phyloP scores from a whole-genome alignment of 176 grass and related monocot species.

The Stipa capillata region DNA sequence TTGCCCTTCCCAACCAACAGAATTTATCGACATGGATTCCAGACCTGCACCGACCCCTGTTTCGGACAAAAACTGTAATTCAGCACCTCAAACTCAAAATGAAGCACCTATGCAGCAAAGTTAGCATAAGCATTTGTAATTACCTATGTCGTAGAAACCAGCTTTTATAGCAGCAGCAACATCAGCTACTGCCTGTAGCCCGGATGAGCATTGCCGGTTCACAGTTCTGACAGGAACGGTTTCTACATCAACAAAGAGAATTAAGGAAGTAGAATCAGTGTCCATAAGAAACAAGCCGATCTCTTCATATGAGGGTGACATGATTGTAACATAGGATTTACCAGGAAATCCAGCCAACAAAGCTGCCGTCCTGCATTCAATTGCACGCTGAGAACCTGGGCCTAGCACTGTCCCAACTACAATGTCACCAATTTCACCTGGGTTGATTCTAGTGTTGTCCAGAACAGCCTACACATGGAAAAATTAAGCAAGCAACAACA shows the following conservation, averaged over 20 bases:
- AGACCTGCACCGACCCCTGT: conserved; percentile 88
- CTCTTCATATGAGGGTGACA: background rate
- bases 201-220: conserved; percentile 92
- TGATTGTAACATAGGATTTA: conserved; percentile 3
- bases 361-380: conserved; percentile 88
- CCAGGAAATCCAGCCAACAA: conserved; percentile 95
- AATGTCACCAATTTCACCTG: conserved; percentile 72
- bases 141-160: conserved; percentile 95
- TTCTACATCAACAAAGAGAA: conserved; percentile 29
- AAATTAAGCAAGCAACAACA: background rate
- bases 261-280: background rate
- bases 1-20: conserved; percentile 73
- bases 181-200: conserved; percentile 87
- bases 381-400: conserved; percentile 75
- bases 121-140: background rate
- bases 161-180: conserved; percentile 87
- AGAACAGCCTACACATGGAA: conserved; percentile 49
- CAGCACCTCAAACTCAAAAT: background rate
- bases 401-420: conserved; percentile 87
- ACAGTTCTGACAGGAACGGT: conserved; percentile 92
- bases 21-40: conserved; percentile 76
- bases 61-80: conserved; percentile 4
- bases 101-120: background rate
- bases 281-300: background rate
- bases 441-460: conserved; percentile 79